Evolutionary conservation across 2,329 filamentous ascomycete genomes (phyloP).

Genomic region (Xylaria polymorpha): DNA sequence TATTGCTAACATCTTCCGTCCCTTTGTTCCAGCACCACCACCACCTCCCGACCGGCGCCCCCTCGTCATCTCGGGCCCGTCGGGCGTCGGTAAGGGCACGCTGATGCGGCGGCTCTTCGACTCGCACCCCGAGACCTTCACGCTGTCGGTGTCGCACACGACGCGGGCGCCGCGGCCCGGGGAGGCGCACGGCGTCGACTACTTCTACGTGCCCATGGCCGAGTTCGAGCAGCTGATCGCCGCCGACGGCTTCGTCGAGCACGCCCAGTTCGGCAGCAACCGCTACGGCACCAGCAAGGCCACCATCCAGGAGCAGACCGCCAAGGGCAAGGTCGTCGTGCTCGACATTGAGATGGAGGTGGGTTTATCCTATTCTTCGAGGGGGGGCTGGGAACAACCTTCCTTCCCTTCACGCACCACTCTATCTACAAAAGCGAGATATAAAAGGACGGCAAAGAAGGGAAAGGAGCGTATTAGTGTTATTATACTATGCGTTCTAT

Average conservation of each 20-base stretch:
- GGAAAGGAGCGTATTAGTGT: not conserved
- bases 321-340: conserved; percentile 79
- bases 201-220: conserved; percentile 78
- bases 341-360: conserved; percentile 98
- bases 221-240: conserved; percentile 75
- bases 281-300: conserved; percentile 85
- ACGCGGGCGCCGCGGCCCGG: conserved; percentile 80
- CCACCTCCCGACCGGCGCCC: conserved; percentile 66
- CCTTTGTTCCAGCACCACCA: conserved; percentile 34
- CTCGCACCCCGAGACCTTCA: conserved; percentile 61
- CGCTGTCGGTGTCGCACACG: conserved; percentile 76
- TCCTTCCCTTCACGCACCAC: not conserved
- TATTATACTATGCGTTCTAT: not conserved
- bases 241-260: conserved; percentile 83
- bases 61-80: conserved; percentile 83
- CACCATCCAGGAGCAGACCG: conserved; percentile 80
- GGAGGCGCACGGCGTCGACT: conserved; percentile 81
- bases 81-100: conserved; percentile 84
- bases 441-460: not conserved
- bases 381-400: not conserved
- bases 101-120: conserved; percentile 78
- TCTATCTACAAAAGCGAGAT: not conserved
- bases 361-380: conserved; percentile 39
- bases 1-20: conserved; percentile 12
- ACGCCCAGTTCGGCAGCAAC: conserved; percentile 85